Evolutionary conservation across 441 rosid genomes (phyloP), one percentile per base, ranked within the genome.

Genomic region (Arabidopsis lyrata): DNA sequence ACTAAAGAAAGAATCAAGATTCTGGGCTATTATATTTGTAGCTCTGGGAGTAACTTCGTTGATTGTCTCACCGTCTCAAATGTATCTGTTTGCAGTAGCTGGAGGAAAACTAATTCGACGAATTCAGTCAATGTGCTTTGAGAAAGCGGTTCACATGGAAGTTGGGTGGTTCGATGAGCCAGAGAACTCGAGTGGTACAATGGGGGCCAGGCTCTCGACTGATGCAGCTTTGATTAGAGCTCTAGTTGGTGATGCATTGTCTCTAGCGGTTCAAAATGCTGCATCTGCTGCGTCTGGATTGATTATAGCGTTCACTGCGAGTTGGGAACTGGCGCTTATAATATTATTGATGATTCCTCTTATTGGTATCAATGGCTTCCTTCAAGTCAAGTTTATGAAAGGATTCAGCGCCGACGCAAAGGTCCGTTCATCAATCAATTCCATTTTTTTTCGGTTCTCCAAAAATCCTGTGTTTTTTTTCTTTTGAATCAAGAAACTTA

Each of bases 81-180:
- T 31, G 2, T 85, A 80, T 70, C 66, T 82, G 53, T 85, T 85
- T 48, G 11, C 86, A 2, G 53, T 87, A 8, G 91, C 87, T 16
- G 87, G 89, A 20, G 77, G 79, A n/a, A 83, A 81, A 70, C 68
- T 85, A 39, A 77, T 85, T 29, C 45, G 74, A 3, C 53, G 89
- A 27, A 70, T 82, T 1, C 55, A 86, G 27, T 68, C 76, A 16
- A 80, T 81, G 82, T 84, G 89, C 69, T 85, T 87, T 5, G 78
- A 84, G 72, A 85, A 81, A 66, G 82, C 76, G 3, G 82, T 87
- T 12, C 76, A 72, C 66, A 83, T 80, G 89, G 91, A 87, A 20
- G 77, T 87, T 53, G 73, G 86, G 2, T 87, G 89, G 91, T 83
- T 85, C 50, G 87, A 87, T 72, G 85, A 86, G 72, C 72, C 86